Evolutionary conservation across 805 yeast genomes (phyloP).

Genomic region (Starmerella scarabaei): DNA sequence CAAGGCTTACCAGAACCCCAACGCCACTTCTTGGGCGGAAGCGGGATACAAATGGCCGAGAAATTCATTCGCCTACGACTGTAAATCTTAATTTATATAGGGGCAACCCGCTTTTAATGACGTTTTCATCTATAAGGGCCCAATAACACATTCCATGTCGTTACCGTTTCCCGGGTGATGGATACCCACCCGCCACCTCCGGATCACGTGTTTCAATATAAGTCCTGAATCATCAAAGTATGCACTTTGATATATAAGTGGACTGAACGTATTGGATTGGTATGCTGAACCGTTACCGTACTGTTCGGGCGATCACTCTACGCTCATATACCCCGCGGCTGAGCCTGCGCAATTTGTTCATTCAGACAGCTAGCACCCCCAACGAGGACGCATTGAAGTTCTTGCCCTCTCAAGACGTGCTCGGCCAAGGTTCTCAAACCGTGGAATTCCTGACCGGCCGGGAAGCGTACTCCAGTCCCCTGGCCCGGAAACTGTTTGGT

Average conservation of each 20-base stretch:
- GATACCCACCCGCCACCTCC: no score
- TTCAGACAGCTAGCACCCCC: slow-evolving; percentile 77
- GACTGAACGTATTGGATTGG: no score
- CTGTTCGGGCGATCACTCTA: no score
- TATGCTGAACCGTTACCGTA: no score
- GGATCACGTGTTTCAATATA: no score
- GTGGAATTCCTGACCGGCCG: slow-evolving; percentile 61
- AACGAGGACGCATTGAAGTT: slow-evolving; percentile 78
- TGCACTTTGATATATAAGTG: no score
- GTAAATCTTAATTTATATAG: slow-evolving; percentile 18
- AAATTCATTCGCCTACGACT: slow-evolving; percentile 44
- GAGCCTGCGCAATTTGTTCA: slow-evolving; percentile 28
- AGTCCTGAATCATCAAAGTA: no score
- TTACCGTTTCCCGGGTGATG: no score
- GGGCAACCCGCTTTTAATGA: neutral
- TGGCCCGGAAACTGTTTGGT: slow-evolving; percentile 60
- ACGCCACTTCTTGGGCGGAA: slow-evolving; percentile 57
- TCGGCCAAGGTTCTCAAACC: slow-evolving; percentile 48
- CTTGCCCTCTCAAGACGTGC: slow-evolving; percentile 57
- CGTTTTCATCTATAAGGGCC: no score
- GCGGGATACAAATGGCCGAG: slow-evolving; percentile 67
- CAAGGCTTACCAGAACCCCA: slow-evolving; percentile 54
- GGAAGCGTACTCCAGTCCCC: slow-evolving; percentile 62
- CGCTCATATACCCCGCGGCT: no score
- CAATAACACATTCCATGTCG: no score